phyloP scores from a whole-genome alignment of 1,284 basidiomycete species.

The Apiotrichum akiyoshidainum region DNA sequence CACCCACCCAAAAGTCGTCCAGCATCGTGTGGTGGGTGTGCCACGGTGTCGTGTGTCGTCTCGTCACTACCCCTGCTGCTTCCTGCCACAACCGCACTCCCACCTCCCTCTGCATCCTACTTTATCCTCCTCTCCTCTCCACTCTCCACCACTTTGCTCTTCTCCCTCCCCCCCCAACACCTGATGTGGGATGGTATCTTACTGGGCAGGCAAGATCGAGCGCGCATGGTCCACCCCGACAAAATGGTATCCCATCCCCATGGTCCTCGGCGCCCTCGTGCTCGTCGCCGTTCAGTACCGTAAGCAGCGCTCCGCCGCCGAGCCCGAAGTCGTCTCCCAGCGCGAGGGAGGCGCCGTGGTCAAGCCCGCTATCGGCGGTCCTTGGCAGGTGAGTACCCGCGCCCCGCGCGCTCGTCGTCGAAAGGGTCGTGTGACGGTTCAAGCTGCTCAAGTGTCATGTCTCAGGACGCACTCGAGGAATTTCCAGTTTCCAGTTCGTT shows the following conservation, averaged over 20 bases:
- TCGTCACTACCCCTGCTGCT: no score
- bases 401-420: no score
- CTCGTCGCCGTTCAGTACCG: conserved; percentile 75
- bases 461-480: no score
- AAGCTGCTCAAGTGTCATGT: no score
- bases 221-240: conserved; percentile 87
- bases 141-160: background rate
- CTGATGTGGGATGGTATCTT: conserved; percentile 1
- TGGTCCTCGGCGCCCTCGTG: conserved; percentile 83
- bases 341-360: conserved; percentile 68
- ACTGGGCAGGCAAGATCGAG: conserved; percentile 46
- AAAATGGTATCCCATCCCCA: conserved; percentile 92
- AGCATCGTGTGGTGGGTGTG: no score
- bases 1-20: no score
- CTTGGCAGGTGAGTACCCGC: conserved; percentile 75
- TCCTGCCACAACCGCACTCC: background rate
- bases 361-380: conserved; percentile 62
- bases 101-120: background rate
- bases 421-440: no score
- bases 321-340: conserved; percentile 44
- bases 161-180: background rate
- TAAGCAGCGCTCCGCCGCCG: conserved; percentile 35
- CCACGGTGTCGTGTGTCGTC: no score
- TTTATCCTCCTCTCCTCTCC: background rate
- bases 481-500: no score